Conservation (phyloP, 495 filamentous ascomycete species). For the Penicillium mononematosum region DNA sequence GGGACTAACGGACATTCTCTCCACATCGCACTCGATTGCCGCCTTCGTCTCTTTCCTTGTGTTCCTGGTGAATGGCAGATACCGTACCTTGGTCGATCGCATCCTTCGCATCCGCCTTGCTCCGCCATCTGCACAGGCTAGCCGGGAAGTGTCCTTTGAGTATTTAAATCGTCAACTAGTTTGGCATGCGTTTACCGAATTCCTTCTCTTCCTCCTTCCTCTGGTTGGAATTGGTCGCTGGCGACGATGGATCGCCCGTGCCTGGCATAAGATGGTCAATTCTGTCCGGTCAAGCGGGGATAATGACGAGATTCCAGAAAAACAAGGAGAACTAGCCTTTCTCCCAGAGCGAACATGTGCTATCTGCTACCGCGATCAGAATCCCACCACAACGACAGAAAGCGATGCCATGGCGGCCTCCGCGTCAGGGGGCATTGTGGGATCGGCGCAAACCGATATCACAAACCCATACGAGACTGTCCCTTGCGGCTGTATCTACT, state of each 20-base stretch:
- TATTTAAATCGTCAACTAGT: conserved; percentile 97
- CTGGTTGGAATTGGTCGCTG: conserved; percentile 91
- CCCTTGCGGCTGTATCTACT: conserved; percentile 91
- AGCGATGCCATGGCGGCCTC: conserved; percentile 64
- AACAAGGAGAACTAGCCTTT: conserved; percentile 73
- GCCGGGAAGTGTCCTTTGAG: conserved; percentile 91
- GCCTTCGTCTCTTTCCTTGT: conserved; percentile 82
- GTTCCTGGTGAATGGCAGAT: conserved; percentile 86
- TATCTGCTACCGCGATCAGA: conserved; percentile 96
- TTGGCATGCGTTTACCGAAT: conserved; percentile 99
- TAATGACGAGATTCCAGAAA: conserved; percentile 48
- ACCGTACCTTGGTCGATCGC: conserved; percentile 87
- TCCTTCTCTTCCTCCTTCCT: conserved; percentile 91
- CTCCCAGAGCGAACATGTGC: conserved; percentile 93
- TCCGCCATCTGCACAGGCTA: conserved; percentile 76
- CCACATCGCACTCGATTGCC: conserved; percentile 72
- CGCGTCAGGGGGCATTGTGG: conserved; percentile 68
- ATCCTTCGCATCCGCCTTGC: conserved; percentile 81
- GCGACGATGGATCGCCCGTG: conserved; percentile 82
- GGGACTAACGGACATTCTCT: conserved; percentile 64
- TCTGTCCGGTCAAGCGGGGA: conserved; percentile 53
- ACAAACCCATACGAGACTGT: conserved; percentile 94
- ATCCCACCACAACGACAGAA: conserved; percentile 64
- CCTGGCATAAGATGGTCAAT: conserved; percentile 73
- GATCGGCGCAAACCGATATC: conserved; percentile 88